Evolutionary conservation across 352 stramenopile species (phyloP).

Genomic region (Phytophthora sp.): DNA sequence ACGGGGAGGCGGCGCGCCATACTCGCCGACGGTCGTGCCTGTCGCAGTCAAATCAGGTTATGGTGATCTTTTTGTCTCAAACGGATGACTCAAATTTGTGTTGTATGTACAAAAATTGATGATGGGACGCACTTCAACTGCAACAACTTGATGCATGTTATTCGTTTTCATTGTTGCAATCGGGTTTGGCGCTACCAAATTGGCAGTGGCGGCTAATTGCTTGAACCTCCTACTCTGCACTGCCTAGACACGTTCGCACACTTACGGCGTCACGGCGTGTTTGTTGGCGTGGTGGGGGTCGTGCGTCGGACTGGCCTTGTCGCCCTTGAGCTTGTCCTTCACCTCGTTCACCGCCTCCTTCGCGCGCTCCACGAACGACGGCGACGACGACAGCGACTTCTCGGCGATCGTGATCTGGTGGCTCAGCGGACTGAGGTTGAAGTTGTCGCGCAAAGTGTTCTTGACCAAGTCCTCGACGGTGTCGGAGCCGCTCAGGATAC

Average conservation of each 20-base stretch:
- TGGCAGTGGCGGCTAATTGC: no score
- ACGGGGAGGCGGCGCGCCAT: constrained; percentile 5
- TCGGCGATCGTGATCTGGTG: constrained; percentile 29
- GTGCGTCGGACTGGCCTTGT: constrained; percentile 15
- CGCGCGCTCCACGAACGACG: constrained; percentile 22
- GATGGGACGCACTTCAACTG: constrained; percentile 10
- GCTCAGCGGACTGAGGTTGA: constrained; percentile 20
- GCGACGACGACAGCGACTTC: constrained; percentile 16
- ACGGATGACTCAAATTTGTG: background rate
- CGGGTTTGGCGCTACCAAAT: no score
- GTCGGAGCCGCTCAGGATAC: constrained; percentile 6
- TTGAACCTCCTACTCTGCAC: no score
- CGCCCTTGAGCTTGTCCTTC: constrained; percentile 26
- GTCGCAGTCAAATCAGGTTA: constrained; percentile 14
- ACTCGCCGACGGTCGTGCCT: background rate
- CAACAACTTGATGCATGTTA: no score
- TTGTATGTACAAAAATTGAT: background rate
- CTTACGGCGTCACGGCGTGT: constrained; percentile 2
- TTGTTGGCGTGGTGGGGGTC: background rate
- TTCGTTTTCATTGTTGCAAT: no score
- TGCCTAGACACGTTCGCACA: background rate
- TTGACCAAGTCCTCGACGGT: constrained; percentile 31
- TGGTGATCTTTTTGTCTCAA: constrained; percentile 6
- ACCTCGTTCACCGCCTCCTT: constrained; percentile 28
- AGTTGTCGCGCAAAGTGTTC: constrained; percentile 23